Conservation (phyloP, 2,329 filamentous ascomycete species). For the Penicillium vulpinum region DNA sequence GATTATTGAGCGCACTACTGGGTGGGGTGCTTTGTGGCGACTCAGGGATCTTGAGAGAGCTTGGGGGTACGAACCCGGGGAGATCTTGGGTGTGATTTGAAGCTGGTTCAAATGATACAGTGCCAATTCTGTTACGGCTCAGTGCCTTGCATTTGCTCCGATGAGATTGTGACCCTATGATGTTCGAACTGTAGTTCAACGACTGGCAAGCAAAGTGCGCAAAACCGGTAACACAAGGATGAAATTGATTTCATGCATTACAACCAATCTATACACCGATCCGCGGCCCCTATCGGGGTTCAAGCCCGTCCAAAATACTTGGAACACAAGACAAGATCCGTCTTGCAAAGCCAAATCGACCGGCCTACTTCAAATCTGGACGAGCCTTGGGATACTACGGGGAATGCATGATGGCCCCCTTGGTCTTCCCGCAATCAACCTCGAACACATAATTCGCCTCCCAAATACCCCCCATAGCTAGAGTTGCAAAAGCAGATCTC, state of each 20-base stretch:
- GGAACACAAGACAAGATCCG: neutral
- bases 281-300: neutral
- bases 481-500: no score
- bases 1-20: constrained; percentile 53
- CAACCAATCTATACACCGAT: neutral
- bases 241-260: neutral
- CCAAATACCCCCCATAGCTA: constrained; percentile 31
- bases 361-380: constrained; percentile 5
- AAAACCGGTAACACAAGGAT: neutral
- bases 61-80: constrained; percentile 29
- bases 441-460: constrained; percentile 44
- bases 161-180: neutral
- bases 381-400: constrained; percentile 30
- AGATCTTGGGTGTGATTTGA: constrained; percentile 25
- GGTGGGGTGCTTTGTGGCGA: constrained; percentile 55
- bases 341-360: neutral
- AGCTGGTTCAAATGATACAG: neutral
- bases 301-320: neutral
- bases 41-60: constrained; percentile 50
- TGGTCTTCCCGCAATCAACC: constrained; percentile 39
- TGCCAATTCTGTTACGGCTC: neutral
- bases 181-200: neutral
- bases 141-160: neutral
- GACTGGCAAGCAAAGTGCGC: neutral
- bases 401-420: constrained; percentile 39